Conservation (phyloP, 805 yeast species). For the Lachancea cidri region DNA sequence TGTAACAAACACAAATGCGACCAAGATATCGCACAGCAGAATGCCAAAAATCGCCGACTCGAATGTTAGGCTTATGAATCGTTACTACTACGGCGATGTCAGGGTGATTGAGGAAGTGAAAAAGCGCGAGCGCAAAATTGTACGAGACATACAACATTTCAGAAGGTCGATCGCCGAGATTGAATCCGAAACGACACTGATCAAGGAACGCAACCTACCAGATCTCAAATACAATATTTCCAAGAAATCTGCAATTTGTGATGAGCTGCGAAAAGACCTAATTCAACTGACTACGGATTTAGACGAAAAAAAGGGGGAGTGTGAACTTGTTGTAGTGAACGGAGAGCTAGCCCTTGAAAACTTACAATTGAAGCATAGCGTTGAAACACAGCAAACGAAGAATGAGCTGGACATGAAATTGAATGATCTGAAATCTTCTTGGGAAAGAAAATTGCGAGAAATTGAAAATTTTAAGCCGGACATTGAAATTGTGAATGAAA, state of each 20-base stretch:
- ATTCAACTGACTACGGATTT: slow-evolving; percentile 15
- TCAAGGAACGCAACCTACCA: slow-evolving; percentile 21
- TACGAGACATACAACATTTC: slow-evolving; percentile 26
- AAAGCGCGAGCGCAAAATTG: slow-evolving; percentile 27
- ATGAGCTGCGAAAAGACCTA: slow-evolving; percentile 20
- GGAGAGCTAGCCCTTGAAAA: slow-evolving; percentile 21
- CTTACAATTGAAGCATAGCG: slow-evolving; percentile 18
- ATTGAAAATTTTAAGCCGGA: slow-evolving; percentile 29
- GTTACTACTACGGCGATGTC: slow-evolving; percentile 30
- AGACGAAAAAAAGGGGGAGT: slow-evolving; percentile 17
- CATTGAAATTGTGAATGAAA: slow-evolving; percentile 26
- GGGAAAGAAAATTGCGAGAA: slow-evolving; percentile 21
- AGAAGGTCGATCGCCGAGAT: slow-evolving; percentile 26
- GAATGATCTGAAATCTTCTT: slow-evolving; percentile 14
- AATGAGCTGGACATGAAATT: slow-evolving; percentile 18
- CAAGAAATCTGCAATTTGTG: slow-evolving; percentile 18
- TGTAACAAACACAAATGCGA: slow-evolving; percentile 9
- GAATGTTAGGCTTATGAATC: slow-evolving; percentile 20
- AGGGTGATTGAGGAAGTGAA: slow-evolving; percentile 30
- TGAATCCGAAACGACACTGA: slow-evolving; percentile 20
- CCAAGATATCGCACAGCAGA: neutral
- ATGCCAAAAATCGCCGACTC: slow-evolving; percentile 4
- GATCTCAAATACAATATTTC: slow-evolving; percentile 22
- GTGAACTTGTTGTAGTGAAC: slow-evolving; percentile 13
- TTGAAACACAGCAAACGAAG: slow-evolving; percentile 21